Evolutionary conservation across 805 yeast species (phyloP).

Genomic region (Pichia eremophila): DNA sequence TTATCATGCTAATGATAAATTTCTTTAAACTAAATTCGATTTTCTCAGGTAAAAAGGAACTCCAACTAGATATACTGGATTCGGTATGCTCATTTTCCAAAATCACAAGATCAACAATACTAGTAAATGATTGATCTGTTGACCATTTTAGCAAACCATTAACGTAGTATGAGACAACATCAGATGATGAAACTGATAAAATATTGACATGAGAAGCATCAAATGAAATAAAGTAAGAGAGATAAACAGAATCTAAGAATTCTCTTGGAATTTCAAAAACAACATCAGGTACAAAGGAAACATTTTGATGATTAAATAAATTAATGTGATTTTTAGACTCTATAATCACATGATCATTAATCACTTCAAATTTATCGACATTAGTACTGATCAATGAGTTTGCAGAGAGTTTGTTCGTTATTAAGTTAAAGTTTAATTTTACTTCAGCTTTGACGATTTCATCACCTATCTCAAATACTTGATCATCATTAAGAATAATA

Average conservation of each 20-base stretch:
- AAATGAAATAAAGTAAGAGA: constrained; percentile 6
- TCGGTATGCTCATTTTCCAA: neutral
- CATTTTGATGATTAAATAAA: constrained; percentile 16
- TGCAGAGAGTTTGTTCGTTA: constrained; percentile 5
- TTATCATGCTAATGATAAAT: neutral
- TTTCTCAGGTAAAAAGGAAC: neutral
- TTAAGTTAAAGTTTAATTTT: neutral
- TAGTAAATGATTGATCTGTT: constrained; percentile 34
- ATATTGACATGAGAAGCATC: constrained; percentile 7
- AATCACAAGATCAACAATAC: constrained; percentile 28
- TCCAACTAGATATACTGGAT: neutral
- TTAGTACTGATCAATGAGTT: neutral
- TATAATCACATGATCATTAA: constrained; percentile 1
- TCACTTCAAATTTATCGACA: neutral
- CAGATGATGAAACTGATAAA: constrained; percentile 10
- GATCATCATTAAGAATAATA: neutral
- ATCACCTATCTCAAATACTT: neutral
- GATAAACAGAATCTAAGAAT: constrained; percentile 13
- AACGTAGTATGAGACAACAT: constrained; percentile 10
- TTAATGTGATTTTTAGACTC: constrained; percentile 5
- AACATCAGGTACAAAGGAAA: constrained; percentile 1
- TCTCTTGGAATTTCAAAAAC: constrained; percentile 10
- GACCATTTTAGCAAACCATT: constrained; percentile 29
- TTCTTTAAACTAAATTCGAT: neutral
- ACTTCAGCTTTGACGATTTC: neutral